Conservation (phyloP, 2,329 filamentous ascomycete genomes). For the Xylaria sp. region DNA sequence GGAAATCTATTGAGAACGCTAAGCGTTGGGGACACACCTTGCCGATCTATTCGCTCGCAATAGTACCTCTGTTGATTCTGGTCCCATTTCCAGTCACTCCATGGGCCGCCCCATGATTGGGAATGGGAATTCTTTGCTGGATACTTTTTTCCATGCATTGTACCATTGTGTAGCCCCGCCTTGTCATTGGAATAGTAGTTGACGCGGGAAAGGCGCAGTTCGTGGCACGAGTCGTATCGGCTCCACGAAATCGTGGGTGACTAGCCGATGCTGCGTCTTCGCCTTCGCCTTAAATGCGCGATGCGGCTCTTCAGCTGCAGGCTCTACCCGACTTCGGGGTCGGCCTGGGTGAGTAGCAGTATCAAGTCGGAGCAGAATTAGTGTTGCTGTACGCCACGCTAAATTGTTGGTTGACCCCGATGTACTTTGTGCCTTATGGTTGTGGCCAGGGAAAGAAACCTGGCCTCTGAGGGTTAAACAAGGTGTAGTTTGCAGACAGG, state of each 20-base stretch:
- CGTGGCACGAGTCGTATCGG: conserved; percentile 37
- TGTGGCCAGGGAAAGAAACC: conserved; percentile 17
- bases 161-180: conserved; percentile 45
- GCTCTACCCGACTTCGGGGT: conserved; percentile 35
- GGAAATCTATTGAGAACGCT: conserved; percentile 6
- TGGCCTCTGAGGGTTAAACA: conserved; percentile 20
- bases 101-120: conserved; percentile 36
- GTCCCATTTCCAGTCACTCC: conserved; percentile 46
- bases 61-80: conserved; percentile 41
- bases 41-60: conserved; percentile 39
- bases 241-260: conserved; percentile 38
- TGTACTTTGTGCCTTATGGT: conserved; percentile 10
- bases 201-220: conserved; percentile 37
- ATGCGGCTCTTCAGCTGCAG: conserved; percentile 45
- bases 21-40: conserved; percentile 41
- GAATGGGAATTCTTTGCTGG: conserved; percentile 37
- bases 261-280: conserved; percentile 38
- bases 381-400: conserved; percentile 22
- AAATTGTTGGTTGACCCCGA: conserved; percentile 10
- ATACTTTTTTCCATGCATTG: conserved; percentile 46
- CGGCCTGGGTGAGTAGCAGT: conserved; percentile 29
- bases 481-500: conserved; percentile 19
- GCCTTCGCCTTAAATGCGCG: conserved; percentile 45
- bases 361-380: conserved; percentile 31
- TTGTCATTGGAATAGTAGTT: conserved; percentile 40